phyloP scores from a whole-genome alignment of 2,329 filamentous ascomycete species.

The Microcyclosporella mali region DNA sequence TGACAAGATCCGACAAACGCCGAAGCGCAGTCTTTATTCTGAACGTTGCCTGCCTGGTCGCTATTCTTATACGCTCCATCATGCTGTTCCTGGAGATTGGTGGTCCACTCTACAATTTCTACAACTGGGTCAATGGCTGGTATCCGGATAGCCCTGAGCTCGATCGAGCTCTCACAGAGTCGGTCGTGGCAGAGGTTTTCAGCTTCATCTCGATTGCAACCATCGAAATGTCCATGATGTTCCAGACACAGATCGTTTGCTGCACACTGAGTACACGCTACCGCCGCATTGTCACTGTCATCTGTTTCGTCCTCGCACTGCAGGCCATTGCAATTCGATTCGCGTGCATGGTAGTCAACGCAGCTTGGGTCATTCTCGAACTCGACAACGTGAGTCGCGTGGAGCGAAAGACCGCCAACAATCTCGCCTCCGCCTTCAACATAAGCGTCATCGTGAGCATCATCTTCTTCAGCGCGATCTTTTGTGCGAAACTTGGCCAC shows the following conservation, averaged over 20 bases:
- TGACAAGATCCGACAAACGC: conserved; percentile 62
- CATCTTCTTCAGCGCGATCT: conserved; percentile 57
- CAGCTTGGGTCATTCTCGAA: conserved; percentile 22
- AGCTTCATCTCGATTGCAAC: conserved; percentile 49
- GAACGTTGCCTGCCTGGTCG: conserved; percentile 55
- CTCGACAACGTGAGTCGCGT: conserved; percentile 9
- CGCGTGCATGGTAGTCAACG: conserved; percentile 46
- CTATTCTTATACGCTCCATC: conserved; percentile 55
- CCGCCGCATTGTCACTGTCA: conserved; percentile 40
- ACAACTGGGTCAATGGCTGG: conserved; percentile 26
- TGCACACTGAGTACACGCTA: conserved; percentile 41
- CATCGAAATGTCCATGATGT: conserved; percentile 54
- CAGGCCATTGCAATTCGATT: conserved; percentile 50
- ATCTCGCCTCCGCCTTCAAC: conserved; percentile 42
- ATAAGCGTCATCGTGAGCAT: conserved; percentile 52
- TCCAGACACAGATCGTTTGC: conserved; percentile 60
- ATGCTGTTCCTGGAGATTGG: conserved; percentile 56
- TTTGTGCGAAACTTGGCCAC: conserved; percentile 54
- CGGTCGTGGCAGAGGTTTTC: conserved; percentile 45
- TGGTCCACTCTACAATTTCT: conserved; percentile 53
- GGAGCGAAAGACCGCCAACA: conserved; percentile 24
- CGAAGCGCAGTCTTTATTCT: conserved; percentile 58
- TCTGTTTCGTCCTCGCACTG: conserved; percentile 46
- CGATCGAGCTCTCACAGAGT: conserved; percentile 21
- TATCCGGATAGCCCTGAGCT: conserved; percentile 18